Evolutionary conservation across 331 rosid species (phyloP).

Genomic region (Quercus phellos): DNA sequence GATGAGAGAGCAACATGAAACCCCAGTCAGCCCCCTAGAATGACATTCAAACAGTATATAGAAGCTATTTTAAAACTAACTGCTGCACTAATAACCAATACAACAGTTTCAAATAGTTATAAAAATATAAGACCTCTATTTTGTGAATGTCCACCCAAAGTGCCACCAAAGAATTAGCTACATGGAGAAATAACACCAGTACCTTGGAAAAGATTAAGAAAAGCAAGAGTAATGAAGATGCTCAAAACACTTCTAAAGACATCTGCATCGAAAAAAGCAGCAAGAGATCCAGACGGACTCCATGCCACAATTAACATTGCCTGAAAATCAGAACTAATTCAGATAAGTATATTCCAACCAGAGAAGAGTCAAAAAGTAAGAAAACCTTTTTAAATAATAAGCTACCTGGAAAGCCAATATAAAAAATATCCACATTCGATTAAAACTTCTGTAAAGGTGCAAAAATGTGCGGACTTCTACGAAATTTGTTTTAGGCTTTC

Average conservation of each 20-base stretch:
- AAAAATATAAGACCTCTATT: background rate
- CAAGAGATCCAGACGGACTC: slow-evolving; percentile 73
- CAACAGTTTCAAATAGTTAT: background rate
- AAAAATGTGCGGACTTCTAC: slow-evolving; percentile 93
- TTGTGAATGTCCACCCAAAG: background rate
- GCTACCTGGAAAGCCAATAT: slow-evolving; percentile 94
- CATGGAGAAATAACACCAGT: background rate
- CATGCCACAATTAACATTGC: slow-evolving; percentile 92
- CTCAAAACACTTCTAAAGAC: slow-evolving; percentile 75
- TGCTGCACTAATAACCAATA: background rate
- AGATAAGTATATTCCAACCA: slow-evolving; percentile 17
- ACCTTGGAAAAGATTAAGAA: slow-evolving; percentile 96
- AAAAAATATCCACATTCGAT: slow-evolving; percentile 97
- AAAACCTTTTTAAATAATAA: slow-evolving; percentile 3
- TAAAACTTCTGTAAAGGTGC: slow-evolving; percentile 91
- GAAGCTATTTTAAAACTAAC: background rate
- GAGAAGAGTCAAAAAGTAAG: slow-evolving; percentile 4
- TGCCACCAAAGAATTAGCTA: background rate
- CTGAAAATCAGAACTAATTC: slow-evolving; percentile 43
- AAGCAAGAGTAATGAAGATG: slow-evolving; percentile 78
- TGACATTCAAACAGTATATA: background rate
- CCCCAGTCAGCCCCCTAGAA: background rate
- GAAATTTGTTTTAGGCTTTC: slow-evolving; percentile 90
- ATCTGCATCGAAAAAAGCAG: slow-evolving; percentile 54
- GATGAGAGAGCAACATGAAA: background rate